phyloP scores from a whole-genome alignment of 257 asterid species.

The Jacaranda copaia region DNA sequence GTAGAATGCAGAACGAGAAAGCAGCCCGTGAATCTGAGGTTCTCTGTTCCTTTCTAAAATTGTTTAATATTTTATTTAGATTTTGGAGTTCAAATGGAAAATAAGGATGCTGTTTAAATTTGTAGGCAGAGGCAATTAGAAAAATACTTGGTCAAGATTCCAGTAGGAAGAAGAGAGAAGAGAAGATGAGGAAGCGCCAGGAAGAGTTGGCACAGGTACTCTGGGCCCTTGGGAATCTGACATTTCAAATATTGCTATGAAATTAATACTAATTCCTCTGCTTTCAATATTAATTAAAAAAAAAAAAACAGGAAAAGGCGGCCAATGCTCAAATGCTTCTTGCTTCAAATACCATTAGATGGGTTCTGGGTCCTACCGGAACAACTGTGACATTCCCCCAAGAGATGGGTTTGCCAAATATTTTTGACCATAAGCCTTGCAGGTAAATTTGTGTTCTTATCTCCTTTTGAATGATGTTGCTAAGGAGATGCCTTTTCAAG shows the following conservation, averaged over 20 bases:
- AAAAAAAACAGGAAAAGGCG: conserved; percentile 71
- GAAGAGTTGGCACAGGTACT: conserved; percentile 96
- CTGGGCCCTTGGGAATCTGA: neutral
- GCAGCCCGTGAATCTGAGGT: conserved; percentile 99
- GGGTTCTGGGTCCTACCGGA: conserved; percentile 83
- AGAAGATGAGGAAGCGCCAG: conserved; percentile 85
- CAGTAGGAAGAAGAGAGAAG: conserved; percentile 93
- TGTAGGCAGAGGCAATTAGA: conserved; percentile 86
- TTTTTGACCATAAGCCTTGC: conserved; percentile 63
- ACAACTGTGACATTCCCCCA: conserved; percentile 82
- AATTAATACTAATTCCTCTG: neutral
- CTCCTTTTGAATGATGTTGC: neutral
- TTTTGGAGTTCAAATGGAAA: conserved; percentile 18
- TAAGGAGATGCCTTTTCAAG: neutral
- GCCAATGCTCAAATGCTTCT: conserved; percentile 61
- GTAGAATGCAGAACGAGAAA: conserved; percentile 86
- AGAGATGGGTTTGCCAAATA: conserved; percentile 82
- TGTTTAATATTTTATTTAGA: neutral
- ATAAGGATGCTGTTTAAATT: conserved; percentile 27
- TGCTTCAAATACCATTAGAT: conserved; percentile 72
- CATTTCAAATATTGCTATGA: neutral
- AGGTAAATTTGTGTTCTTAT: conserved; percentile 45
- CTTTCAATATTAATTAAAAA: neutral
- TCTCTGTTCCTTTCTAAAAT: conserved; percentile 12
- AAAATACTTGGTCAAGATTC: conserved; percentile 98